Evolutionary conservation across 2,329 filamentous ascomycete genomes (phyloP).

Genomic region (Juglanconis sp.): DNA sequence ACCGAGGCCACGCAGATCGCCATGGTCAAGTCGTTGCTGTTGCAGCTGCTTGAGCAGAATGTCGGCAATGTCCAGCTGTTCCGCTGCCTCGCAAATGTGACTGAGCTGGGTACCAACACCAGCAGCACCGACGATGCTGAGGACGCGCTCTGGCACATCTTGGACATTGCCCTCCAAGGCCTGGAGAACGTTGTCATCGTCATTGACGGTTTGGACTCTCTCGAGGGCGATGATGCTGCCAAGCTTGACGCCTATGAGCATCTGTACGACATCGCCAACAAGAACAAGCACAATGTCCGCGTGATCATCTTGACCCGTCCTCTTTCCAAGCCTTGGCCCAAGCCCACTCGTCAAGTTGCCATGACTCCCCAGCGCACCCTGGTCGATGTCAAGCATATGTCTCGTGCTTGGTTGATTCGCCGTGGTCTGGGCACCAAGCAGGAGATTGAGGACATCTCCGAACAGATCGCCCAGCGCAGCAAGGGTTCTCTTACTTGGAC

Average conservation of each 20-base stretch:
- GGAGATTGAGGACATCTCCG: slow-evolving; percentile 17
- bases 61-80: slow-evolving; percentile 18
- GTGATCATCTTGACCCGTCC: slow-evolving; percentile 18
- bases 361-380: slow-evolving; percentile 17
- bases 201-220: slow-evolving; percentile 16
- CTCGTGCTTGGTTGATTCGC: slow-evolving; percentile 14
- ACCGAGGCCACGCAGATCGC: slow-evolving; percentile 18
- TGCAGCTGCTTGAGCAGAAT: slow-evolving; percentile 19
- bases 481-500: slow-evolving; percentile 20
- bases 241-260: slow-evolving; percentile 18
- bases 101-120: slow-evolving; percentile 21
- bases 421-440: slow-evolving; percentile 17
- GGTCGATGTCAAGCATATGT: slow-evolving; percentile 17
- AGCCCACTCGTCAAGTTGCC: slow-evolving; percentile 15
- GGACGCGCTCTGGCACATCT: slow-evolving; percentile 21
- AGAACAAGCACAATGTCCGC: slow-evolving; percentile 19
- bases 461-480: slow-evolving; percentile 18
- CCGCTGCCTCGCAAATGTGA: slow-evolving; percentile 19
- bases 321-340: slow-evolving; percentile 19
- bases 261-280: slow-evolving; percentile 18
- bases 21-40: slow-evolving; percentile 16
- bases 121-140: slow-evolving; percentile 26
- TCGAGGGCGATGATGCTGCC: slow-evolving; percentile 18
- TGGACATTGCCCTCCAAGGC: slow-evolving; percentile 18
- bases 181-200: slow-evolving; percentile 19